These are phyloP conservation scores for Cercophora scortea DNA, from an alignment of 495 filamentous ascomycete genomes.

Conservation along the genomic window DNA sequence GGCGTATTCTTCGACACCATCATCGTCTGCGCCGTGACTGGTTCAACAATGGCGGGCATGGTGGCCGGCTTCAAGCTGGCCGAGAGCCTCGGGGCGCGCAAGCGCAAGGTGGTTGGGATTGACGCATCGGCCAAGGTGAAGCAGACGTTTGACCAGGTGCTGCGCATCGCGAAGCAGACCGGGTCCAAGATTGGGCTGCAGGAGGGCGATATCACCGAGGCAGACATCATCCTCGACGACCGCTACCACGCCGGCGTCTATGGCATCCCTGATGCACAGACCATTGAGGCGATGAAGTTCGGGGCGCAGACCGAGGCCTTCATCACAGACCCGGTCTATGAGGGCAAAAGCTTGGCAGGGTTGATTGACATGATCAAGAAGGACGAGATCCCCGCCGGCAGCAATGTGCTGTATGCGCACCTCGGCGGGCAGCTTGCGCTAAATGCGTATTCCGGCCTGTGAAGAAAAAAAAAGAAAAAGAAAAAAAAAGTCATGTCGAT, in stretches of 20 bases:
- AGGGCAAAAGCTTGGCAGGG: conserved; percentile 59
- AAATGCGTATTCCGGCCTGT: conserved; percentile 43
- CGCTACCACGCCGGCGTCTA: conserved; percentile 54
- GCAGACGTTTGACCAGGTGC: conserved; percentile 48
- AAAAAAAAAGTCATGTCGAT: too few relatives aligned
- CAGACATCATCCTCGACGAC: conserved; percentile 52
- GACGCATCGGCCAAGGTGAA: conserved; percentile 52
- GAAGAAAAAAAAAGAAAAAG: too few relatives aligned
- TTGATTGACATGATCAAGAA: conserved; percentile 55
- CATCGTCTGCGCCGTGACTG: conserved; percentile 56
- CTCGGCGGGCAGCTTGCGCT: conserved; percentile 55
- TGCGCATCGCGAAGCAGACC: conserved; percentile 52
- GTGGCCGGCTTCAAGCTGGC: conserved; percentile 54
- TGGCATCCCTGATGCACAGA: conserved; percentile 49
- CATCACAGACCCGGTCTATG: conserved; percentile 62
- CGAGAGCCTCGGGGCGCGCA: conserved; percentile 31
- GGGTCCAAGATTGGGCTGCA: conserved; percentile 48
- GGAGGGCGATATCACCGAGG: conserved; percentile 45
- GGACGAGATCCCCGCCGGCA: conserved; percentile 43
- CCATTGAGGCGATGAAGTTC: conserved; percentile 54
- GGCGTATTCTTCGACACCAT: conserved; percentile 54
- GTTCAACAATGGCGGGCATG: conserved; percentile 55
- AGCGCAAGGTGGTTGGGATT: conserved; percentile 50
- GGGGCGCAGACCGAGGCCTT: conserved; percentile 54
- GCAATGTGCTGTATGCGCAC: conserved; percentile 57